Base-by-base conservation (phyloP, 2,329 filamentous ascomycete species). In the Sclerotinia minor region DNA sequence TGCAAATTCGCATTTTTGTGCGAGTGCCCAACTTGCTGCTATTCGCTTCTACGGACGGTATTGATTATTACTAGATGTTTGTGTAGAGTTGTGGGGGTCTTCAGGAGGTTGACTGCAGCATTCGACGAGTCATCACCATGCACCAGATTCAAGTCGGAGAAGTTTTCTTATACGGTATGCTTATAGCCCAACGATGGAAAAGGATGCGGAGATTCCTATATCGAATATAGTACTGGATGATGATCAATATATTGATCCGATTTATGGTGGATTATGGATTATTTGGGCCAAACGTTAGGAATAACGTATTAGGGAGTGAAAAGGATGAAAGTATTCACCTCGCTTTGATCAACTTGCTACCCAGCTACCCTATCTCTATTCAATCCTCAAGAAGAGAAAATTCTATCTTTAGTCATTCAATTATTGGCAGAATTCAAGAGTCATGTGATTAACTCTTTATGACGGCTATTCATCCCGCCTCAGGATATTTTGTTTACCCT, bases 11-110 rank as follows among this genome's bases (percentile, higher is more conserved):
- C 5, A 29, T 13, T 54, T 32, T 35, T 7, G 21, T 15, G 29
- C 29, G 29, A 13, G 53, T 55, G 11, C 11, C 7, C n/a, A 11
- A 7, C 21, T 38, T 32, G 3, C 15, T 41, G 38, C 38, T 41
- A 41, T 41, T 41, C 38, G 15, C 71, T 1, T 77, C 78, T 32
- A 80, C 78, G 63, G 69, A 80, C 78, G 63, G 69, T 72, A 0
- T 73, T 85, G 32, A 84, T 85, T 71, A 74, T 85, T 67, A 61
- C 83, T 5, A 78, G 84, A 47, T 81, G 76, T 15, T 69, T 84
- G 3, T 83, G 83, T 65, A 79, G 83, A 41, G 76, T 84, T 15
- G 74, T 81, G 13, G 83, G 85, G 75, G 86, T 83, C 68, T 69
- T 76, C 0, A 73, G 79, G 71, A 83, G 83, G 0, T 76, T 79